These are phyloP conservation scores for Rubia balearica DNA, from an alignment of 305 asterid species.

Conservation along the genomic window DNA sequence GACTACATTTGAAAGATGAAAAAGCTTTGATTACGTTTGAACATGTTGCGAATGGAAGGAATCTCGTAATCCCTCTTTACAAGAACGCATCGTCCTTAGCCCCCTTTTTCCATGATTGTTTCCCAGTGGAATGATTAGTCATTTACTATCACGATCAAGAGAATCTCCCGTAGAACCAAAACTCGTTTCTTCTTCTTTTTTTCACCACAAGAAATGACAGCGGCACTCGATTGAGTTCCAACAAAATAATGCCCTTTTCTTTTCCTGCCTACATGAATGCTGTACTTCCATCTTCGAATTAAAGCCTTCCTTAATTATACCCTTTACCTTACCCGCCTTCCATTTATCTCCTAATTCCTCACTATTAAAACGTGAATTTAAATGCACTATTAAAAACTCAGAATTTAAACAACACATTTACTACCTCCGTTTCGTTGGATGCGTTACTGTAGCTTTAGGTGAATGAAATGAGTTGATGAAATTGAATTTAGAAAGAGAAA, in stretches of 20 bases:
- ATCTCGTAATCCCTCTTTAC: conserved; percentile 26
- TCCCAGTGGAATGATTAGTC: conserved; percentile 40
- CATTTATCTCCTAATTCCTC: background rate
- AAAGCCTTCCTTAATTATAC: background rate
- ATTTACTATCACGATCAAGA: conserved; percentile 36
- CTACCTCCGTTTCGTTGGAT: too few species aligned
- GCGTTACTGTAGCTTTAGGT: too few species aligned
- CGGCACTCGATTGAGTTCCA: conserved; percentile 10
- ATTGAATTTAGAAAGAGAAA: too few species aligned
- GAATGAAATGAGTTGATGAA: too few species aligned
- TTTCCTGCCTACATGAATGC: background rate
- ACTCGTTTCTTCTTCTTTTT: background rate
- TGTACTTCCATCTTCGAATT: background rate
- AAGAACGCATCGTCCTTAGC: conserved; percentile 24
- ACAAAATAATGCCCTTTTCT: background rate
- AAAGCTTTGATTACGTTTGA: background rate
- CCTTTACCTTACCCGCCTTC: background rate
- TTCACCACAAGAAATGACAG: conserved; percentile 9
- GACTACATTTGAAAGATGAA: too few species aligned
- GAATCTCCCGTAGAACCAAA: conserved; percentile 21
- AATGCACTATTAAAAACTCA: too few species aligned
- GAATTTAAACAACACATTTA: too few species aligned
- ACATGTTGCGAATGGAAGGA: conserved; percentile 13
- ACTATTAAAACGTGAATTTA: too few species aligned
- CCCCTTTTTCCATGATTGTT: conserved; percentile 40